A percentile compares a stretch with the other conserved stretches of the same genome.
Evolutionary conservation across 345 rosid genomes (phyloP).

Genomic region (Gynandropsis gynandra): DNA sequence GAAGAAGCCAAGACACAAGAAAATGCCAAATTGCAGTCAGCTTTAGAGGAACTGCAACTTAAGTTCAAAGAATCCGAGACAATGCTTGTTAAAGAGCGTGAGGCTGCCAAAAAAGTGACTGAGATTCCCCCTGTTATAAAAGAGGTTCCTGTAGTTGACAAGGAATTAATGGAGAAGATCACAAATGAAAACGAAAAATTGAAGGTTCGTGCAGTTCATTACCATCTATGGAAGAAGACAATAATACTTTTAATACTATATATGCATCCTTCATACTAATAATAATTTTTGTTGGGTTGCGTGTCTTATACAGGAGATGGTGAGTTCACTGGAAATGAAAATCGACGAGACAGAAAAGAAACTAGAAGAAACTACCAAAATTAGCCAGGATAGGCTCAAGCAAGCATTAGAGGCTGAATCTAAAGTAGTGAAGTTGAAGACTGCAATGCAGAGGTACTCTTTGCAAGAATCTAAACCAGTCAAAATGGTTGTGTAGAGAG

Average conservation of each 20-base stretch:
- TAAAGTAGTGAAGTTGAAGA: slow-evolving; percentile 72
- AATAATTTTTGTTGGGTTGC: neutral
- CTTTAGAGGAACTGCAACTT: slow-evolving; percentile 72
- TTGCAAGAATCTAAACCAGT: slow-evolving; percentile 17
- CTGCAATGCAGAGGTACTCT: slow-evolving; percentile 72
- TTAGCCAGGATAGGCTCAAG: slow-evolving; percentile 87
- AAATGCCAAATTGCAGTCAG: slow-evolving; percentile 67
- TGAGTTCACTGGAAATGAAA: slow-evolving; percentile 70
- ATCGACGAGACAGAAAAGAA: slow-evolving; percentile 85
- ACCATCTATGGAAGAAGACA: neutral
- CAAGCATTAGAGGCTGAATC: slow-evolving; percentile 94
- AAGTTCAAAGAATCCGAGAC: slow-evolving; percentile 85
- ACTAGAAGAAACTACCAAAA: slow-evolving; percentile 64
- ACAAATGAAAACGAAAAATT: slow-evolving; percentile 81
- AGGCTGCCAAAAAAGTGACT: slow-evolving; percentile 57
- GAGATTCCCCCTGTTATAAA: slow-evolving; percentile 70
- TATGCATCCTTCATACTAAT: slow-evolving; percentile 1
- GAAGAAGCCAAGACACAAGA: slow-evolving; percentile 96
- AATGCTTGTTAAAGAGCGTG: slow-evolving; percentile 61
- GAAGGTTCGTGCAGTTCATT: slow-evolving; percentile 45
- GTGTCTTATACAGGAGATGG: slow-evolving; percentile 56
- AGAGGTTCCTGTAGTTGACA: slow-evolving; percentile 82
- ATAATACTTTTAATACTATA: neutral
- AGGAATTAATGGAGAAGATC: slow-evolving; percentile 65
- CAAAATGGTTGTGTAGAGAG: neutral